Evolutionary conservation across 148 eudicot species (phyloP).

Genomic region (Dysphania ambrosioides): DNA sequence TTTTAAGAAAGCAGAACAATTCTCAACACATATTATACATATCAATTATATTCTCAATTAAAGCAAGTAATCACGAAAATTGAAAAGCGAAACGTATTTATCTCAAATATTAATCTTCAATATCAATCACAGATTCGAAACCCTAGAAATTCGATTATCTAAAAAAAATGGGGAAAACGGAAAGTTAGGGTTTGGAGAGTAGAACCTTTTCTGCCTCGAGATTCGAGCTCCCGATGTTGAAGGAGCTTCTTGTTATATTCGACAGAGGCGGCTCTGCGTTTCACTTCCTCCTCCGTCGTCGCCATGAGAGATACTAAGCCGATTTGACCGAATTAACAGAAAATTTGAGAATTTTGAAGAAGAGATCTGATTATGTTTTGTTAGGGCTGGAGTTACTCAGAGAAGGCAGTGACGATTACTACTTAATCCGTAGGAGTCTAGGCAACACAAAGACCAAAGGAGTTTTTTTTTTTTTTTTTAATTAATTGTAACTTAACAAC

Average conservation of each 20-base stretch:
- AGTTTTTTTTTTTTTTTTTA: too few species aligned
- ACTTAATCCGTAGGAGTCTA: too few species aligned
- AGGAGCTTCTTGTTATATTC: slow-evolving; percentile 77
- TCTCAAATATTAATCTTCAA: neutral
- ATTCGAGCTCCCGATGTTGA: slow-evolving; percentile 72
- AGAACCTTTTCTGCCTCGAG: slow-evolving; percentile 68
- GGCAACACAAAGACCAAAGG: neutral
- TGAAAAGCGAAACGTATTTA: neutral
- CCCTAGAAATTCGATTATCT: slow-evolving; percentile 8
- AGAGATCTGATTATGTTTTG: too few species aligned
- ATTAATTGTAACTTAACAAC: too few species aligned
- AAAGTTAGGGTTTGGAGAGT: slow-evolving; percentile 27
- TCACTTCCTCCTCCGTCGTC: slow-evolving; percentile 63
- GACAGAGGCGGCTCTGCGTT: slow-evolving; percentile 49
- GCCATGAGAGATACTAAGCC: slow-evolving; percentile 33
- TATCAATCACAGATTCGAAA: slow-evolving; percentile 16
- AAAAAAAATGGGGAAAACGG: neutral
- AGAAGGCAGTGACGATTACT: too few species aligned
- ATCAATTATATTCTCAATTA: neutral
- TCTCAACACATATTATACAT: neutral
- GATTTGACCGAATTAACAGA: neutral
- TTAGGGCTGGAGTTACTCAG: too few species aligned
- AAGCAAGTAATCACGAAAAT: neutral
- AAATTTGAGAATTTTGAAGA: neutral
- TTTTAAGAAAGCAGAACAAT: too few species aligned